Evolutionary conservation across 345 rosid genomes (phyloP).

Genomic region (Arabis alpina): DNA sequence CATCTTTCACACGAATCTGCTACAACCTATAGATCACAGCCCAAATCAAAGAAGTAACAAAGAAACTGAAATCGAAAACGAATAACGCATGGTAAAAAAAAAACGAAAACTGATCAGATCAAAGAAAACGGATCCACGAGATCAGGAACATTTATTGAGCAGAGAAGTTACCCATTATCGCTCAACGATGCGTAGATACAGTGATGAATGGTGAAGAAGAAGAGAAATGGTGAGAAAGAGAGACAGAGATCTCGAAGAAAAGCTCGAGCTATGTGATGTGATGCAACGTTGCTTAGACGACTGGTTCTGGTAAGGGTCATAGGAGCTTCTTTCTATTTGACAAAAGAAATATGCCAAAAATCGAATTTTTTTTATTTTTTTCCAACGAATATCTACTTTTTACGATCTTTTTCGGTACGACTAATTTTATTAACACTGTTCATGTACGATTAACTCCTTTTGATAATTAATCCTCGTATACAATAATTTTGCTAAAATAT

Average conservation of each 20-base stretch:
- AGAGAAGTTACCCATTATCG: constrained; percentile 40
- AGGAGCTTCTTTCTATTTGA: constrained; percentile 37
- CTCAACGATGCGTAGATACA: constrained; percentile 25
- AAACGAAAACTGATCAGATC: constrained; percentile 45
- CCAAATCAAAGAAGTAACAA: constrained; percentile 24
- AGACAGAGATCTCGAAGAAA: constrained; percentile 34
- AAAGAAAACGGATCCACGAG: constrained; percentile 46
- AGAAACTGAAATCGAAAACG: constrained; percentile 36
- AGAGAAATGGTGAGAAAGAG: constrained; percentile 9
- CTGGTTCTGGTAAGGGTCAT: constrained; percentile 39
- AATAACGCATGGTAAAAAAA: constrained; percentile 28
- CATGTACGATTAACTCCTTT: too few species aligned
- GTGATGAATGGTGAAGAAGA: constrained; percentile 29
- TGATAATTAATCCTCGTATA: too few species aligned
- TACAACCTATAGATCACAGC: constrained; percentile 30
- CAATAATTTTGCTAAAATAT: too few species aligned
- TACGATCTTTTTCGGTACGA: neutral
- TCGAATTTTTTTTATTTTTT: constrained; percentile 1
- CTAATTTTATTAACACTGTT: neutral
- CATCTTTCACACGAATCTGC: constrained; percentile 13
- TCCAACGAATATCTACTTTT: constrained; percentile 31
- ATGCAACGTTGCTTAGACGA: constrained; percentile 39
- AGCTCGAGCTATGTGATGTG: constrained; percentile 27
- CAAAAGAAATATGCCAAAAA: constrained; percentile 36
- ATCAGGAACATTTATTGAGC: constrained; percentile 43